These are phyloP conservation scores for Diaporthe ampelina DNA, from an alignment of 2,329 filamentous ascomycete genomes.

Conservation along the genomic window DNA sequence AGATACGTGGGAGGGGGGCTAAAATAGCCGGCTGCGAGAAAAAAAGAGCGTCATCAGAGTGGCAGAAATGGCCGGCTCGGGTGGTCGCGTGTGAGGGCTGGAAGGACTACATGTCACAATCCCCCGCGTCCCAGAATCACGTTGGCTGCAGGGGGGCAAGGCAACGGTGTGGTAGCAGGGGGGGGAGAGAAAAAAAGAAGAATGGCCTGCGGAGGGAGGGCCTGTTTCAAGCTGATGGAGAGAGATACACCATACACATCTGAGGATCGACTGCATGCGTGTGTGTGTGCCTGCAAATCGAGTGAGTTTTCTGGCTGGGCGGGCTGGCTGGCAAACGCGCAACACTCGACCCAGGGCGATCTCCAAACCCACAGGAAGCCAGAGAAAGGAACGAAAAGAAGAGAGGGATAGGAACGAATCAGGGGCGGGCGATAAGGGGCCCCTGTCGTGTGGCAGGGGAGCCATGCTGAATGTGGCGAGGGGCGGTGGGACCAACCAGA, in stretches of 20 bases:
- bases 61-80: not conserved
- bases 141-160: conserved; percentile 17
- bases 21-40: conserved; percentile 14
- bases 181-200: not conserved
- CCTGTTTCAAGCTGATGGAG: conserved; percentile 29
- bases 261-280: not conserved
- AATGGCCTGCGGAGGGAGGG: not conserved
- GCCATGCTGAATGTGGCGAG: conserved; percentile 13
- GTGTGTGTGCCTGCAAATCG: not conserved
- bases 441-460: not conserved
- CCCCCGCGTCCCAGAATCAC: conserved; percentile 3
- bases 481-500: conserved; percentile 28
- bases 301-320: not conserved
- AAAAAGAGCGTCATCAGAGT: not conserved
- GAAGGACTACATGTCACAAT: conserved; percentile 5
- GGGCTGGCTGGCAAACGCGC: not conserved
- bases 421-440: conserved; percentile 3
- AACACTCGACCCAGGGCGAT: not conserved
- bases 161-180: not conserved
- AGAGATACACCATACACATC: too few relatives aligned
- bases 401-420: not conserved
- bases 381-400: not conserved
- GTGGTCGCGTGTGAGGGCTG: conserved; percentile 4
- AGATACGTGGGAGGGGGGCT: not conserved
- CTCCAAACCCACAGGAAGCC: not conserved